These are phyloP conservation scores for Helicocarpus griseus DNA, from an alignment of 2,329 filamentous ascomycete genomes.

Conservation along the genomic window DNA sequence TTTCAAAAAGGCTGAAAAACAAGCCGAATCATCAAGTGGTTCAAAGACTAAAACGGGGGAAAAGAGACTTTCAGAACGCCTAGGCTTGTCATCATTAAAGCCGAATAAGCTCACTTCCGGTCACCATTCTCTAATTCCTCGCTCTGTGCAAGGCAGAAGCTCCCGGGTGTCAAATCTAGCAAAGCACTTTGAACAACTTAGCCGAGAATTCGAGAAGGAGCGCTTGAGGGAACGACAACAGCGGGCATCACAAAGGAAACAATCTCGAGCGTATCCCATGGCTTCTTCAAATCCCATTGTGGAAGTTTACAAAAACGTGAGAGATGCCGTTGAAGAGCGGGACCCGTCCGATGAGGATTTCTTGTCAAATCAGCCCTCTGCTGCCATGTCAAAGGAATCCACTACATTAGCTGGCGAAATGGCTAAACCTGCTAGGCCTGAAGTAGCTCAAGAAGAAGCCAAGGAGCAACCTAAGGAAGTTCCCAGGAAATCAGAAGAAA, in stretches of 20 bases:
- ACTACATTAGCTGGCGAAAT: slow-evolving; percentile 14
- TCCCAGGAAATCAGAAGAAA: slow-evolving; percentile 23
- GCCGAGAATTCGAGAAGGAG: slow-evolving; percentile 92
- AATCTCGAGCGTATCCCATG: slow-evolving; percentile 74
- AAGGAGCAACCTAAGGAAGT: slow-evolving; percentile 21
- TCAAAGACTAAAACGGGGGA: slow-evolving; percentile 41
- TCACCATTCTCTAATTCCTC: slow-evolving; percentile 69
- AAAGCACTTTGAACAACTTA: slow-evolving; percentile 92
- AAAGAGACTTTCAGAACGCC: slow-evolving; percentile 66
- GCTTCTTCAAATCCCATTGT: slow-evolving; percentile 93
- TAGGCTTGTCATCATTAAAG: slow-evolving; percentile 59
- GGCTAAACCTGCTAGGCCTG: slow-evolving; percentile 21
- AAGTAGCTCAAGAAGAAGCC: slow-evolving; percentile 27
- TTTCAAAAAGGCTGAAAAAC: slow-evolving; percentile 8
- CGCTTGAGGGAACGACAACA: slow-evolving; percentile 70
- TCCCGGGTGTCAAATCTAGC: slow-evolving; percentile 84
- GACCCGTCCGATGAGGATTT: slow-evolving; percentile 56
- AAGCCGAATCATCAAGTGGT: slow-evolving; percentile 19
- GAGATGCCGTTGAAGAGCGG: slow-evolving; percentile 80
- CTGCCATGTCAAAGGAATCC: slow-evolving; percentile 10
- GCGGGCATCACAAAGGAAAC: slow-evolving; percentile 65
- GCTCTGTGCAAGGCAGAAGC: slow-evolving; percentile 63
- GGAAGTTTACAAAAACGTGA: slow-evolving; percentile 87
- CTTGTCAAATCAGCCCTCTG: slow-evolving; percentile 2
- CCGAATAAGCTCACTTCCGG: slow-evolving; percentile 37